Base-by-base conservation (phyloP, 139 green algal species). In the Chlamydomonas applanata region DNA sequence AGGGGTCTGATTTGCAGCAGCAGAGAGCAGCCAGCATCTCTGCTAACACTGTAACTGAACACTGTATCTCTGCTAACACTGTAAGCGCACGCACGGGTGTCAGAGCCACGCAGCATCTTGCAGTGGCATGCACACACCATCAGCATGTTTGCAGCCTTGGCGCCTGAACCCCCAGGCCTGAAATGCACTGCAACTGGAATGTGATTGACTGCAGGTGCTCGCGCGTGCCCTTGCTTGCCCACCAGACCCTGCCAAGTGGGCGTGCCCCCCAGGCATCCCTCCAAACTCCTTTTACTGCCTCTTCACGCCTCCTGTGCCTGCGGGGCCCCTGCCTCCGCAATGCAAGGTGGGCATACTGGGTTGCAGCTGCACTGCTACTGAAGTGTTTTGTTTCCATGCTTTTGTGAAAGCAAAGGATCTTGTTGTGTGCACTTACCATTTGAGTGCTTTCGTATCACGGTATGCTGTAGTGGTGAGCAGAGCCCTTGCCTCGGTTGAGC, bases 211-310 rank as follows among this genome's bases (percentile, higher is more conserved):
- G n/a, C 52, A 16, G 16, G 71, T 75, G 20, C 44, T 92, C 32
- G 89, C 87, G 0, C 74, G 74, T n/a, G 74, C 73, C 9, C 76
- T 87, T 27, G 85, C 89, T 1, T 93, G 89, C 74, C 87, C 89
- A 0, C 32, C 56, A 2, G 64, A 87, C 30, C 60, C 82, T 9
- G 63, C 61, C 30, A 85, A 86, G 59, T 68, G 75, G 25, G 33
- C 68, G 4, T 87, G 82, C 75, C 79, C 78, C 40, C 16, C 61
- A 2, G 44, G 24, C 44, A 69, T 63, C 49, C 71, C 79, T 36
- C 74, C 74, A 7, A 69, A 62, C 66, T 84, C 63, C 62, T 93
- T 93, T 78, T 81, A 84, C 36, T 83, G 79, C 60, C 66, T 87
- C 34, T 93, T 91, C 76, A 76, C 70, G 59, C 72, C 72, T 46